phyloP scores from a whole-genome alignment of 139 green algal genomes.

The Monoraphidium neglectum region DNA sequence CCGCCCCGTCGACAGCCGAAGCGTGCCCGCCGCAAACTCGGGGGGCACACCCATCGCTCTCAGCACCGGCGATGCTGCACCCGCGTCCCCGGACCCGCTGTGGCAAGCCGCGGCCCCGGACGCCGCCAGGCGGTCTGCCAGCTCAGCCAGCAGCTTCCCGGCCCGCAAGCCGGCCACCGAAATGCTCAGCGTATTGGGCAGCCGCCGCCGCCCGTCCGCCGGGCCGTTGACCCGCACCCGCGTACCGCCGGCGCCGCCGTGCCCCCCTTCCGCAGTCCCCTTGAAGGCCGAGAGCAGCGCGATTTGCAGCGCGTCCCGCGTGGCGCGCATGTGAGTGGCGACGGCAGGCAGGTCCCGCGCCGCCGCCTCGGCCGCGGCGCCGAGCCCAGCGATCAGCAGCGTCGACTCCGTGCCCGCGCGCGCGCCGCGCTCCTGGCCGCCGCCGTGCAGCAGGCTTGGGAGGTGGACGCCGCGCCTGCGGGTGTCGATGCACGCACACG shows the following conservation, averaged over 20 bases:
- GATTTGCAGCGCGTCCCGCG: constrained; percentile 44
- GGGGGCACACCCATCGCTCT: constrained; percentile 18
- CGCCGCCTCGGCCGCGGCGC: constrained; percentile 63
- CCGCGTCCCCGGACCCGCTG: constrained; percentile 22
- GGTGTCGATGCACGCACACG: background rate
- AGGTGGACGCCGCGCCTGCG: constrained; percentile 49
- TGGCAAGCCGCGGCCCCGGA: constrained; percentile 80
- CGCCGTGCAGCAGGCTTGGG: constrained; percentile 55
- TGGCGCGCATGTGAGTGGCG: constrained; percentile 49
- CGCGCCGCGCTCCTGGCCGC: constrained; percentile 52
- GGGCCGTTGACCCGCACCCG: constrained; percentile 73
- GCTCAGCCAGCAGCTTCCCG: constrained; percentile 40
- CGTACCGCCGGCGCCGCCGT: no score
- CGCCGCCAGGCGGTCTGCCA: constrained; percentile 61
- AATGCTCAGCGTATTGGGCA: constrained; percentile 87
- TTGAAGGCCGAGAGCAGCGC: constrained; percentile 52
- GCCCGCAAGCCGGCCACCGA: constrained; percentile 59
- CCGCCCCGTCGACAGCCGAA: constrained; percentile 71
- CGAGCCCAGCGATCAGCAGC: constrained; percentile 69
- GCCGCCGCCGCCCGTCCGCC: constrained; percentile 19
- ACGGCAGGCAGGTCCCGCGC: constrained; percentile 31
- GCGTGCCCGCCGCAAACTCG: constrained; percentile 65
- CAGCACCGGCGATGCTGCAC: constrained; percentile 49
- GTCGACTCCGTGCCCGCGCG: constrained; percentile 80
- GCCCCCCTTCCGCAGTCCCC: no score